phyloP scores from a whole-genome alignment of 2,329 filamentous ascomycete genomes.

The Aspergillus spinulosporus region DNA sequence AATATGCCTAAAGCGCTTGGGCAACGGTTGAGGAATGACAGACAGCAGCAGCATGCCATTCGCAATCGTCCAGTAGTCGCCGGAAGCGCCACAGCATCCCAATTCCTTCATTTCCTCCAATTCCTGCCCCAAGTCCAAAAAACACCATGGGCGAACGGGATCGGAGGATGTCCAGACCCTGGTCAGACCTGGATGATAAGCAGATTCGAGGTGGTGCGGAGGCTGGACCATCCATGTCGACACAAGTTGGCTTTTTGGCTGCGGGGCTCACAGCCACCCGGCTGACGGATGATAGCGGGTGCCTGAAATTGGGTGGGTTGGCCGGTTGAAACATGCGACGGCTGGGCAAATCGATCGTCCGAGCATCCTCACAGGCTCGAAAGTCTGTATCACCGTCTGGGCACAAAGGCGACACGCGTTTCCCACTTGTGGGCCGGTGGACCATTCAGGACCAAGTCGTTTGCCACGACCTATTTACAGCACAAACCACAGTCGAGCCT shows the following conservation, averaged over 20 bases:
- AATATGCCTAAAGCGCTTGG: constrained; percentile 11
- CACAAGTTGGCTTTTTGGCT: constrained; percentile 1
- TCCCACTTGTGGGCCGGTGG: constrained; percentile 25
- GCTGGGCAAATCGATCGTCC: constrained; percentile 10
- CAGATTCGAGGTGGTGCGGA: not conserved
- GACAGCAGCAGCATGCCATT: constrained; percentile 20
- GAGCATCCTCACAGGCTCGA: not conserved
- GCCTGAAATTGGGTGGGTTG: constrained; percentile 19
- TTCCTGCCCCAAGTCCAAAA: not conserved
- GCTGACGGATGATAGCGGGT: constrained; percentile 15
- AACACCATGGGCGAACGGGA: not conserved
- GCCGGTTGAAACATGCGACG: constrained; percentile 8
- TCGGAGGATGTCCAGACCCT: not conserved
- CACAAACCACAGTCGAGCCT: constrained; percentile 1
- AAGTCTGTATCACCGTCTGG: not conserved
- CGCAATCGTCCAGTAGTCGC: constrained; percentile 16
- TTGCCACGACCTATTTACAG: constrained; percentile 20
- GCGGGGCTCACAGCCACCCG: constrained; percentile 18
- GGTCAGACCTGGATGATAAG: not conserved
- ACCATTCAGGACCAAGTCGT: constrained; percentile 1
- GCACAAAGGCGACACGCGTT: constrained; percentile 33
- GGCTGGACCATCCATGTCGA: constrained; percentile 8
- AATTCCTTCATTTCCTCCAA: not conserved
- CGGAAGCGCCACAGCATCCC: constrained; percentile 16
- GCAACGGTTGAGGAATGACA: constrained; percentile 19